Conservation (phyloP, 2,329 filamentous ascomycete species). For the Hymenoscyphus scutula region DNA sequence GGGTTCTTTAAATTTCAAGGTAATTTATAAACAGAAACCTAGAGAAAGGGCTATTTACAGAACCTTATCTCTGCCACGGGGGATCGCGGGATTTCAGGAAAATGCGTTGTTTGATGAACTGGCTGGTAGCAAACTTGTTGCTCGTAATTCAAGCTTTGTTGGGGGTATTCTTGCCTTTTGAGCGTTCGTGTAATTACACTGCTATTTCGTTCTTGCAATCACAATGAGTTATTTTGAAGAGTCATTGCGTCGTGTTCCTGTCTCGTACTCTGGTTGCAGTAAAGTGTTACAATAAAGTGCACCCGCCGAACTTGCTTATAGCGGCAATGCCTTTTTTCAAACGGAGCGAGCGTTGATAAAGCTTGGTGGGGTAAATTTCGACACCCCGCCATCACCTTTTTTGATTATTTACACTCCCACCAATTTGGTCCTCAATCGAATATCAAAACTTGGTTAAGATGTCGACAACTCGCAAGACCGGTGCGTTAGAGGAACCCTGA, state of each 20-base stretch:
- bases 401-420: neutral
- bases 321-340: neutral
- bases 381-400: slow-evolving; percentile 6
- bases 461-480: slow-evolving; percentile 27
- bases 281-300: no score
- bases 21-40: no score
- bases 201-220: neutral
- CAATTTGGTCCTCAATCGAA: slow-evolving; percentile 3
- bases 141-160: no score
- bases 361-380: neutral
- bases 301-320: neutral
- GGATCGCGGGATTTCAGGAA: no score
- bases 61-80: no score
- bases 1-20: no score
- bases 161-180: neutral
- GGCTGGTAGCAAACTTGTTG: no score
- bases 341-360: neutral
- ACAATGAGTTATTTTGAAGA: neutral
- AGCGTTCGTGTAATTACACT: neutral
- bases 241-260: no score
- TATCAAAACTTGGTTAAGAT: slow-evolving; percentile 19
- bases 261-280: no score
- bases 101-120: no score
- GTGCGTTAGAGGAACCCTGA: slow-evolving; percentile 4
- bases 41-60: no score